These are phyloP conservation scores for Plantago coronopus DNA, from an alignment of 305 asterid genomes.

Conservation along the genomic window DNA sequence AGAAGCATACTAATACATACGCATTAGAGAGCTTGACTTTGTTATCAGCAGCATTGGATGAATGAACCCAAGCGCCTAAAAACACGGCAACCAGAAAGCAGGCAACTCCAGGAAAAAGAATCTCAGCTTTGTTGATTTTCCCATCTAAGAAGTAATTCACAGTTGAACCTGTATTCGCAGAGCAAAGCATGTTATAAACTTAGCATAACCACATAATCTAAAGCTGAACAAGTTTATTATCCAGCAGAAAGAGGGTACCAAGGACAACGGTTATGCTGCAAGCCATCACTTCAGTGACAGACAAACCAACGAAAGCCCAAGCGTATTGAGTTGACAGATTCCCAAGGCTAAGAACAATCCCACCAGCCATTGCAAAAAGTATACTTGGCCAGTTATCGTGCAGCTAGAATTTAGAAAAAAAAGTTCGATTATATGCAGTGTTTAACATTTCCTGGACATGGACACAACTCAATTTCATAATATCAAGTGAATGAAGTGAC, in stretches of 20 bases:
- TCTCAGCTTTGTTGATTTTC: constrained; percentile 61
- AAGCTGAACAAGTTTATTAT: background rate
- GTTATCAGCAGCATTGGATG: constrained; percentile 73
- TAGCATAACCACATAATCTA: constrained; percentile 1
- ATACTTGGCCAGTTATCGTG: constrained; percentile 76
- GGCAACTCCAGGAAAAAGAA: constrained; percentile 64
- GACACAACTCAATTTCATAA: too few relatives aligned
- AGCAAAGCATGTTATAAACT: constrained; percentile 7
- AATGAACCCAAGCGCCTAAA: constrained; percentile 71
- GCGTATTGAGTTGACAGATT: constrained; percentile 86
- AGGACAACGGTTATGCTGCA: constrained; percentile 80
- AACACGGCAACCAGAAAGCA: constrained; percentile 79
- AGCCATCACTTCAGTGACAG: constrained; percentile 79
- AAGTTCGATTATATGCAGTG: background rate
- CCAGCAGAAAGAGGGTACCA: constrained; percentile 37
- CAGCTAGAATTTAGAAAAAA: constrained; percentile 17
- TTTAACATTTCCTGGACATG: too few relatives aligned
- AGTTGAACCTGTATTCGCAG: constrained; percentile 41
- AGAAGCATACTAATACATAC: constrained; percentile 31
- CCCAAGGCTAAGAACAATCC: constrained; percentile 78
- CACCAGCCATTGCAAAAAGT: constrained; percentile 85
- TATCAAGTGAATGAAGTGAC: too few relatives aligned
- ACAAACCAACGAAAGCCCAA: constrained; percentile 85
- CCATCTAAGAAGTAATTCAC: constrained; percentile 62
- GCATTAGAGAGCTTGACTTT: constrained; percentile 46